Conservation (phyloP, 495 filamentous ascomycete species). For the Cenococcum geophilum region DNA sequence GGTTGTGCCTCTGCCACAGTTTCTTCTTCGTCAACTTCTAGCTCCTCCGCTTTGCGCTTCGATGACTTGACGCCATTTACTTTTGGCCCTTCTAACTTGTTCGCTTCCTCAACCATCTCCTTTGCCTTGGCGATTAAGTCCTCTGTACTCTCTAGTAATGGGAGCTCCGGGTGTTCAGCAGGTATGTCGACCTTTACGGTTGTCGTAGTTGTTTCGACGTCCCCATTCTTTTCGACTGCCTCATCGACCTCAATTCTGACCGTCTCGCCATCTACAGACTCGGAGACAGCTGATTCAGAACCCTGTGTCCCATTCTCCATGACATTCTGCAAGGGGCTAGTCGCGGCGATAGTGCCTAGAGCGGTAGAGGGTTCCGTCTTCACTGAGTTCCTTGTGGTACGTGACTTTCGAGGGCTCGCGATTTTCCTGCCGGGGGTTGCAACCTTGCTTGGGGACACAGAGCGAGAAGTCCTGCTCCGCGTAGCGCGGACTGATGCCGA, state of each 20-base stretch:
- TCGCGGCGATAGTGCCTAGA: slow-evolving; percentile 35
- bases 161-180: slow-evolving; percentile 57
- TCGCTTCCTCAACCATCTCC: slow-evolving; percentile 81
- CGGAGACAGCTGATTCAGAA: slow-evolving; percentile 22
- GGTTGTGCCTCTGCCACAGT: slow-evolving; percentile 49
- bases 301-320: slow-evolving; percentile 38
- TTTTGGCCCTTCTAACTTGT: slow-evolving; percentile 47
- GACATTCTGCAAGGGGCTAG: slow-evolving; percentile 43
- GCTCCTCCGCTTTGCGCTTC: slow-evolving; percentile 81
- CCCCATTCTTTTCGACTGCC: slow-evolving; percentile 47
- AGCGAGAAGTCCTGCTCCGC: slow-evolving; percentile 42
- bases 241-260: slow-evolving; percentile 64
- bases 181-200: slow-evolving; percentile 76
- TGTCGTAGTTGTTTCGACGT: slow-evolving; percentile 60
- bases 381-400: slow-evolving; percentile 53
- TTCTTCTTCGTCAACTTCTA: slow-evolving; percentile 47
- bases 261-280: slow-evolving; percentile 36
- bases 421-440: slow-evolving; percentile 45
- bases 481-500: slow-evolving; percentile 33
- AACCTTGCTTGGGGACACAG: slow-evolving; percentile 54
- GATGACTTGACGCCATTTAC: slow-evolving; percentile 12
- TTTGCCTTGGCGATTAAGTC: slow-evolving; percentile 80
- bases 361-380: slow-evolving; percentile 40
- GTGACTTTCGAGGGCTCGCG: slow-evolving; percentile 67
- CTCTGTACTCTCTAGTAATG: slow-evolving; percentile 65